These are phyloP conservation scores for Neurospora tetraspora DNA, from an alignment of 495 filamentous ascomycete species.

Conservation along the genomic window DNA sequence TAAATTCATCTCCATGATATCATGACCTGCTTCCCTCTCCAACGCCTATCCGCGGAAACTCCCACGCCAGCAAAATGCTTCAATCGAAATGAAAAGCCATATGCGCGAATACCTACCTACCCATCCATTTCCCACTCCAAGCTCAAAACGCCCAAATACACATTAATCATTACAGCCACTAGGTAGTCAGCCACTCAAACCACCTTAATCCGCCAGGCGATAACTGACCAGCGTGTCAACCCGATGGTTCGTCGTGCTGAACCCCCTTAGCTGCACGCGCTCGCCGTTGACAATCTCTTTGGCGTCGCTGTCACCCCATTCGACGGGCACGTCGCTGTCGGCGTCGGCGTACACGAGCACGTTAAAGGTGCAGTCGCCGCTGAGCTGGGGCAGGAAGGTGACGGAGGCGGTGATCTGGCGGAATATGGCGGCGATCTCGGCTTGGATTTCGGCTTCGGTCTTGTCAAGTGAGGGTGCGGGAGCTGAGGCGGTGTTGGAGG, in stretches of 20 bases:
- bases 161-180: neutral
- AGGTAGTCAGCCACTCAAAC: neutral
- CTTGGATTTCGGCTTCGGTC: slow-evolving; percentile 83
- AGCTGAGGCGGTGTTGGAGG: slow-evolving; percentile 33
- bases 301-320: slow-evolving; percentile 97
- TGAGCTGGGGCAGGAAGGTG: slow-evolving; percentile 88
- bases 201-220: slow-evolving; percentile 42
- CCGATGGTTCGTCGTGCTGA: slow-evolving; percentile 85
- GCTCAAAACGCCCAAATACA: neutral
- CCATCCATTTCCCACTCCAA: neutral
- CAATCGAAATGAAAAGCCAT: neutral
- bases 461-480: slow-evolving; percentile 51
- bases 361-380: slow-evolving; percentile 94
- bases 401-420: slow-evolving; percentile 96
- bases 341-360: slow-evolving; percentile 96
- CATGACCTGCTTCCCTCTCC: neutral
- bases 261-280: slow-evolving; percentile 89
- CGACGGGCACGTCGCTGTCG: slow-evolving; percentile 90
- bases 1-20: neutral
- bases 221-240: slow-evolving; percentile 96
- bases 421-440: slow-evolving; percentile 91
- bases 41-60: neutral
- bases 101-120: neutral
- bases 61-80: neutral
- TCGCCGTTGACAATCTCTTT: slow-evolving; percentile 96